A percentile compares a stretch with the other conserved stretches of the same genome.
phyloP scores from a whole-genome alignment of 768 basidiomycete genomes.

The Mycena belliarum region DNA sequence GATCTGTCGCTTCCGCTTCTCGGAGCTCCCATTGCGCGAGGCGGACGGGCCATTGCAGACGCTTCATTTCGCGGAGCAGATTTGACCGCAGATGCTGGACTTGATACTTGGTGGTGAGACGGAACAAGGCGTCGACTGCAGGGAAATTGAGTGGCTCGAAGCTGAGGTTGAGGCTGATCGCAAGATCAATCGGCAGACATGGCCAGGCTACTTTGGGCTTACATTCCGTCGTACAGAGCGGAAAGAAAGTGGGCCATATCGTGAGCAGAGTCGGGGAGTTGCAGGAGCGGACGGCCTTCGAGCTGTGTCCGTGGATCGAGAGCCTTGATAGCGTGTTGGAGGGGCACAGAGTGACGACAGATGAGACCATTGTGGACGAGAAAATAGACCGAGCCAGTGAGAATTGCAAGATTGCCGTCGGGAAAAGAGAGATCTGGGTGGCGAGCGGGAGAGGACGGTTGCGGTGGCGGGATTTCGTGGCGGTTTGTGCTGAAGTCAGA shows the following conservation, averaged over 20 bases:
- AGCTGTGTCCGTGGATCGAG: conserved; percentile 37
- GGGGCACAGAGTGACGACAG: conserved; percentile 58
- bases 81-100: conserved; percentile 59
- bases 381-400: conserved; percentile 60
- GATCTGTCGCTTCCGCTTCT: conserved; percentile 56
- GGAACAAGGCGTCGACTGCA: conserved; percentile 56
- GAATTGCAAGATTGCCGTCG: conserved; percentile 70
- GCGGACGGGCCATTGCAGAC: conserved; percentile 58
- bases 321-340: conserved; percentile 42
- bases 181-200: conserved; percentile 18
- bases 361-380: conserved; percentile 69
- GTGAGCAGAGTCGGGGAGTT: conserved; percentile 54
- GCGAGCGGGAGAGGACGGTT: conserved; percentile 30
- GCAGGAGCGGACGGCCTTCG: conserved; percentile 59
- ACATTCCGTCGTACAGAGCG: conserved; percentile 75
- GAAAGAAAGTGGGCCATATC: conserved; percentile 61
- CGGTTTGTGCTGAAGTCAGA: conserved; percentile 50
- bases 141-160: conserved; percentile 53
- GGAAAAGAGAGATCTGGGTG: conserved; percentile 61
- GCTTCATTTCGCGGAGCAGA: conserved; percentile 51
- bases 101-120: conserved; percentile 64
- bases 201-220: conserved; percentile 29
- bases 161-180: conserved; percentile 44
- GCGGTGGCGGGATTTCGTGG: conserved; percentile 26
- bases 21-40: conserved; percentile 67